Conservation (phyloP, 129 eudicot genomes). For the Silybum marianum region DNA sequence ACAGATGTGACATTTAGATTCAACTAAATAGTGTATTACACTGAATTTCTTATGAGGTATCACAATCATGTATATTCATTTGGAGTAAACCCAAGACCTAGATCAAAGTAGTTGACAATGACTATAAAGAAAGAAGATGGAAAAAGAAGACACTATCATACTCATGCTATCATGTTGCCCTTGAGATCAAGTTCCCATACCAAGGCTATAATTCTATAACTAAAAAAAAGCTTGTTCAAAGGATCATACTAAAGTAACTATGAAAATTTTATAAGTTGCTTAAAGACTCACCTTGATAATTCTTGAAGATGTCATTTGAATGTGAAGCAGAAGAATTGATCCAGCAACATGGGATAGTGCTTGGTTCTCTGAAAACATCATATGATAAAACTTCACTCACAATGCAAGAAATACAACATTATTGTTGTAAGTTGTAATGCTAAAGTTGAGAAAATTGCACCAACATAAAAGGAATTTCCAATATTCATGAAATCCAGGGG, state of each 20-base stretch:
- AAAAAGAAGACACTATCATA: background rate
- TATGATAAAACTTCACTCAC: background rate
- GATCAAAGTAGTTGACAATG: background rate
- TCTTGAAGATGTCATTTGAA: constrained; percentile 26
- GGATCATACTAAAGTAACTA: background rate
- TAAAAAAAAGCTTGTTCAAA: background rate
- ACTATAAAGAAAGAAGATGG: background rate
- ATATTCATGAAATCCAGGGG: background rate
- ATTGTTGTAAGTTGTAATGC: background rate
- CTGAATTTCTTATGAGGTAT: background rate
- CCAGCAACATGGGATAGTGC: constrained; percentile 28
- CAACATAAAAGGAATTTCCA: background rate
- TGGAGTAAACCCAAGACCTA: background rate
- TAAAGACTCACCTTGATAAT: constrained; percentile 45
- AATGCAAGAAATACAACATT: background rate
- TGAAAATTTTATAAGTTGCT: constrained; percentile 6
- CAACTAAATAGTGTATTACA: background rate
- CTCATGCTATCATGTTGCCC: background rate
- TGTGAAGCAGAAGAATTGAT: constrained; percentile 47
- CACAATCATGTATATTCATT: background rate
- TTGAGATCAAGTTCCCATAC: background rate
- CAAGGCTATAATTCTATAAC: constrained; percentile 4
- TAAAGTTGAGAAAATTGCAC: background rate
- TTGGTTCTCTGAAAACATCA: constrained; percentile 42
- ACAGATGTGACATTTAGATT: background rate